These are phyloP conservation scores for Dissophora globulifera DNA, from an alignment of 192 early-diverging fungal genomes.

Conservation along the genomic window DNA sequence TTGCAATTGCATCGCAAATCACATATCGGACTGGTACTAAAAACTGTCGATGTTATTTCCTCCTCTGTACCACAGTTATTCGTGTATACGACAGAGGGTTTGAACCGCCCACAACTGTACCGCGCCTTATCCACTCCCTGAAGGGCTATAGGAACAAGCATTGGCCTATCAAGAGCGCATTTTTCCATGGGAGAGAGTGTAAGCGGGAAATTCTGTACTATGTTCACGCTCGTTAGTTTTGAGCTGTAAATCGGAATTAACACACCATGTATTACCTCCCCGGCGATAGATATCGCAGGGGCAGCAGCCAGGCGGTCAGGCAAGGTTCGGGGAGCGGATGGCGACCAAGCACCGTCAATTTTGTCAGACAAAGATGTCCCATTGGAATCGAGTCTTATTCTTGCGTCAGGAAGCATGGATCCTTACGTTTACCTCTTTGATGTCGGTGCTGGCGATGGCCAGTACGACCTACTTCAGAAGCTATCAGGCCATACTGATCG, in stretches of 20 bases:
- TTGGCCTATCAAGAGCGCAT: slow-evolving; percentile 94
- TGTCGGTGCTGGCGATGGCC: slow-evolving; percentile 62
- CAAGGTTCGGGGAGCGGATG: slow-evolving; percentile 41
- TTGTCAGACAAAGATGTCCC: slow-evolving; percentile 56
- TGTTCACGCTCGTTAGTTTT: too few relatives aligned
- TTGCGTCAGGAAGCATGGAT: slow-evolving; percentile 87
- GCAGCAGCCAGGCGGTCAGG: slow-evolving; percentile 32
- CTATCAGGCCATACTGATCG: slow-evolving; percentile 93
- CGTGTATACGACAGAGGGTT: slow-evolving; percentile 92
- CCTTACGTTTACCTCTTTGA: slow-evolving; percentile 85
- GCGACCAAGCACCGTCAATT: slow-evolving; percentile 14
- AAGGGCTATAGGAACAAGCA: slow-evolving; percentile 95
- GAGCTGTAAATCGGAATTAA: too few relatives aligned
- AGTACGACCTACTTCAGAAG: slow-evolving; percentile 75
- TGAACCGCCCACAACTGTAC: slow-evolving; percentile 74
- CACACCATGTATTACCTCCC: too few relatives aligned
- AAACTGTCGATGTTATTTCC: too few relatives aligned
- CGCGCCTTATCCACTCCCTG: slow-evolving; percentile 80
- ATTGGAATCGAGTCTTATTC: slow-evolving; percentile 65
- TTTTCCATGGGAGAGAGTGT: slow-evolving; percentile 78
- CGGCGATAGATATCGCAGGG: slow-evolving; percentile 36
- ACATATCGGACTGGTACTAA: too few relatives aligned
- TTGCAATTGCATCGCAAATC: too few relatives aligned
- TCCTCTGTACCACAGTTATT: slow-evolving; percentile 71
- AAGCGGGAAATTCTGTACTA: too few relatives aligned